Percentiles rank a stretch among this genome's conserved stretches.
phyloP scores from a whole-genome alignment of 176 grass and related monocot genomes.

The Puya raimondii region DNA sequence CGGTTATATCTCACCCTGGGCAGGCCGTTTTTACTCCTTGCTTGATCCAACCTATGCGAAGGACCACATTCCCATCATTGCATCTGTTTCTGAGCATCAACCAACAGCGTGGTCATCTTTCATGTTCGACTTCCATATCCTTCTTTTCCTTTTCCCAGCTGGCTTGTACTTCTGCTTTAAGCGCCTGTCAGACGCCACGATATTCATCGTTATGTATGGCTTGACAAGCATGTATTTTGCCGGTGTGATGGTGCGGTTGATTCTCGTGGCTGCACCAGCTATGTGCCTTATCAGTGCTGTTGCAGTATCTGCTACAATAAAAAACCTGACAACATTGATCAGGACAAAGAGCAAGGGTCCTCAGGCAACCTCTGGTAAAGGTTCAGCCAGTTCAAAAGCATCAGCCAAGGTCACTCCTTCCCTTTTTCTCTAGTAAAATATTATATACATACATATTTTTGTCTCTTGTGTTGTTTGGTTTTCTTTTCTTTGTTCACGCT shows the following conservation, averaged over 20 bases:
- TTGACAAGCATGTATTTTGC: conserved; percentile 99
- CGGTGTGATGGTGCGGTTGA: conserved; percentile 95
- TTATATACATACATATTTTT: not conserved
- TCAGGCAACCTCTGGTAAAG: conserved; percentile 57
- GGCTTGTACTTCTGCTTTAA: conserved; percentile 99
- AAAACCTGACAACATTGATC: conserved; percentile 85
- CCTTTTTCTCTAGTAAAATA: not conserved
- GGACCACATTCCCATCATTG: conserved; percentile 97
- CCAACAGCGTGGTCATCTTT: conserved; percentile 99
- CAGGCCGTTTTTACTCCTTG: conserved; percentile 91
- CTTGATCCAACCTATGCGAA: conserved; percentile 99
- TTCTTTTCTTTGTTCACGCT: too few species aligned
- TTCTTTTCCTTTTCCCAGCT: conserved; percentile 93
- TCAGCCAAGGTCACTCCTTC: conserved; percentile 62
- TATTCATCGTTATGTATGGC: conserved; percentile 97
- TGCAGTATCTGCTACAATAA: conserved; percentile 84
- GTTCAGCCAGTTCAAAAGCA: conserved; percentile 56
- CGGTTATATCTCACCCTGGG: conserved; percentile 98
- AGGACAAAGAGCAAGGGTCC: conserved; percentile 52
- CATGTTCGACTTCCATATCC: conserved; percentile 99
- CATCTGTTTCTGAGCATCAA: conserved; percentile 98
- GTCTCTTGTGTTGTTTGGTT: not conserved
- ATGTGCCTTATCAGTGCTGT: conserved; percentile 95
- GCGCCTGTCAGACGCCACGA: conserved; percentile 81
- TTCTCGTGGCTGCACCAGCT: conserved; percentile 90